These are phyloP conservation scores for Elsinoe necatrix DNA, from an alignment of 2,329 filamentous ascomycete species.

Conservation along the genomic window DNA sequence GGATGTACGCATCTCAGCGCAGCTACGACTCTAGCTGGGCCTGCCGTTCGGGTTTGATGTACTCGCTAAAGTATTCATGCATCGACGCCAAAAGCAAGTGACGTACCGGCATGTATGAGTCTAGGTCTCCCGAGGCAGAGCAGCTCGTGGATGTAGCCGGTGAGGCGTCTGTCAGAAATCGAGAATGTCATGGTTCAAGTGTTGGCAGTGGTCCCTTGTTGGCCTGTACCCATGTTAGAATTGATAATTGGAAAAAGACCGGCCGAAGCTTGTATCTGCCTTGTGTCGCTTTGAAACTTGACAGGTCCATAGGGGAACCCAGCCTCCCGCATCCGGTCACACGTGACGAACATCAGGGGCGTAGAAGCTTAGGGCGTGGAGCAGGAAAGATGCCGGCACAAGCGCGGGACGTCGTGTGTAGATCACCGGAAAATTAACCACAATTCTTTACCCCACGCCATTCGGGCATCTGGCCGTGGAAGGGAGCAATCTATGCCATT, in stretches of 20 bases:
- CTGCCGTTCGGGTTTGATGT: neutral
- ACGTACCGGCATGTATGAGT: neutral
- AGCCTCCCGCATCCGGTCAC: neutral
- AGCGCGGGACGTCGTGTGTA: neutral
- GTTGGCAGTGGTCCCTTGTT: conserved; percentile 1
- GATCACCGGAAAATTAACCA: neutral
- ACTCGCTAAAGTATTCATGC: neutral
- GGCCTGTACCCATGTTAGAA: conserved; percentile 5
- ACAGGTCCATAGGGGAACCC: neutral
- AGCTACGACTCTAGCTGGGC: conserved; percentile 1
- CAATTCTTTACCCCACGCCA: neutral
- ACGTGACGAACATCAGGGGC: neutral
- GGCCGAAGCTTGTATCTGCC: neutral
- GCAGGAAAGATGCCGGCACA: neutral
- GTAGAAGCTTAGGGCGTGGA: neutral
- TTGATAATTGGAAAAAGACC: neutral
- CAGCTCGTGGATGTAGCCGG: neutral
- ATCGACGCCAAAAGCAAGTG: conserved; percentile 8
- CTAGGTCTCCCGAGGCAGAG: neutral
- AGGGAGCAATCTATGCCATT: neutral
- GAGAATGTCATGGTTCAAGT: conserved; percentile 6
- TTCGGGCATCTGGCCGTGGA: neutral
- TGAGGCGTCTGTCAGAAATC: conserved; percentile 9
- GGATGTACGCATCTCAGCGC: neutral
- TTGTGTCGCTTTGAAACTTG: conserved; percentile 8